Evolutionary conservation across 1,139 yeast genomes (phyloP).

Genomic region (Candida sp.): DNA sequence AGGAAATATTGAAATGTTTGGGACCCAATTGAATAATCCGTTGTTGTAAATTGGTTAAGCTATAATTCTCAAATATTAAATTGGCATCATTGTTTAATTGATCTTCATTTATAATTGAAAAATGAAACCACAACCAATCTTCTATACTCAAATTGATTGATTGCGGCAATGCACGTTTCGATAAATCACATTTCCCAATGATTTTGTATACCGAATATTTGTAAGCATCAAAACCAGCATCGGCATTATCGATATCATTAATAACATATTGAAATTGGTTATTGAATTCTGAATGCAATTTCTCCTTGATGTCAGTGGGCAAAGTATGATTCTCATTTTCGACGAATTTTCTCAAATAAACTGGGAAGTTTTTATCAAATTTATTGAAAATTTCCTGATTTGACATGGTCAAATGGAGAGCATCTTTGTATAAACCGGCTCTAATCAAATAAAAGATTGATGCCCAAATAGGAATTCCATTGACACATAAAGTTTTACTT

Average conservation of each 20-base stretch:
- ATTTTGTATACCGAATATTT: constrained; percentile 89
- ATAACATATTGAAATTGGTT: constrained; percentile 75
- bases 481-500: constrained; percentile 46
- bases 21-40: constrained; percentile 72
- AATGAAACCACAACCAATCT: constrained; percentile 97
- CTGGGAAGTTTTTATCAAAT: constrained; percentile 81
- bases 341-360: constrained; percentile 71
- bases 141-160: constrained; percentile 76
- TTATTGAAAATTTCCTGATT: constrained; percentile 63
- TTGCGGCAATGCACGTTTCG: constrained; percentile 71
- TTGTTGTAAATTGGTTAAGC: constrained; percentile 70
- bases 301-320: constrained; percentile 65
- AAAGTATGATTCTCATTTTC: constrained; percentile 51
- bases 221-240: constrained; percentile 73
- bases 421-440: constrained; percentile 79
- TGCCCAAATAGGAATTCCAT: constrained; percentile 93
- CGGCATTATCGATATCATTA: constrained; percentile 43
- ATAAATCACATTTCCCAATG: constrained; percentile 85
- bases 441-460: constrained; percentile 78
- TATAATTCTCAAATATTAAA: constrained; percentile 68
- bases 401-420: constrained; percentile 41
- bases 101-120: constrained; percentile 65
- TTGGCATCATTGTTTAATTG: constrained; percentile 24
- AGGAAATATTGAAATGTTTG: constrained; percentile 60
- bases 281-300: constrained; percentile 77